Conservation (phyloP, 2,329 filamentous ascomycete species). For the Cadophora sp. region DNA sequence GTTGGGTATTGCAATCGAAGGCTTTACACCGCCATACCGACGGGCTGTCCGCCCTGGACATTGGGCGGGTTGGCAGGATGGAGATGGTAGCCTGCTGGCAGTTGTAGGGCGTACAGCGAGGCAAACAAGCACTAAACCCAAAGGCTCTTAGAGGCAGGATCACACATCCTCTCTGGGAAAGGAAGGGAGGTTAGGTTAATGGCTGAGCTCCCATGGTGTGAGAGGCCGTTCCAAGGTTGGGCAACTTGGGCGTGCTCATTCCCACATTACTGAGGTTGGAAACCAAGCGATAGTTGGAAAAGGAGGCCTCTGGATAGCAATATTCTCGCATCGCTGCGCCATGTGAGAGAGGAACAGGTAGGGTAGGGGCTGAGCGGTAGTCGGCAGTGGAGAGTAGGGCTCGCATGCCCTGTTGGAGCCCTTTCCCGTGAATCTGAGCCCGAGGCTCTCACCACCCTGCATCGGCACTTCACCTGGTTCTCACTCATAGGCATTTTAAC, state of each 20-base stretch:
- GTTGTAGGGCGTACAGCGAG: slow-evolving; percentile 2
- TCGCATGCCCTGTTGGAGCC: too few relatives aligned
- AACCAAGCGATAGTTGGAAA: neutral
- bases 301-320: neutral
- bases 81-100: neutral
- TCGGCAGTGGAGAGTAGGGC: neutral
- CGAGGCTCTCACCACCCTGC: neutral
- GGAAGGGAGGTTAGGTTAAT: neutral
- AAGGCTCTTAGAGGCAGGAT: neutral
- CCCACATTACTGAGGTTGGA: neutral
- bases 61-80: neutral
- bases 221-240: neutral
- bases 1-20: neutral
- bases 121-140: neutral
- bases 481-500: neutral
- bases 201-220: neutral
- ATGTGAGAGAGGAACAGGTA: neutral
- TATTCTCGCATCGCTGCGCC: neutral
- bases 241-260: neutral
- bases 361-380: neutral
- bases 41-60: neutral
- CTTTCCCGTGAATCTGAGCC: neutral
- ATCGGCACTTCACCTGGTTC: neutral
- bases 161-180: neutral
- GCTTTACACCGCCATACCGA: neutral